A percentile compares a stretch with the other conserved stretches of the same genome.
Conservation (phyloP, 2,329 filamentous ascomycete species). For the Paramyrothecium roridum region DNA sequence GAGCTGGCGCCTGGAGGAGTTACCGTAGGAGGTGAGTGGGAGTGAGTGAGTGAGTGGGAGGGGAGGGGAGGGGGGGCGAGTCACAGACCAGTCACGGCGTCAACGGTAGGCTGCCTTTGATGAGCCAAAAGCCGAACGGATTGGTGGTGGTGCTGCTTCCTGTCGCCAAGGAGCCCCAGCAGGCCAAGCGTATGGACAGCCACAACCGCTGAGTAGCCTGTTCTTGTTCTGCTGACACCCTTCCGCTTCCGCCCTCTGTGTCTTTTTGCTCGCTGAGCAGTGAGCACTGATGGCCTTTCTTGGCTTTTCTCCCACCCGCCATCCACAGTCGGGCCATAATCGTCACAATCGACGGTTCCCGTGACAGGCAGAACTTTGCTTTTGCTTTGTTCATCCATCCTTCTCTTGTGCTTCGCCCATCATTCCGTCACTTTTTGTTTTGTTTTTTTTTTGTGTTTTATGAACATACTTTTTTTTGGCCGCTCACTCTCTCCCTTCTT, state of each 20-base stretch:
- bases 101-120: background rate
- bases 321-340: constrained; percentile 15
- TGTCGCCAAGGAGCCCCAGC: background rate
- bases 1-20: constrained; percentile 7
- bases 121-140: background rate
- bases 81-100: constrained; percentile 1
- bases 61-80: background rate
- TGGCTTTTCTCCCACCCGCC: constrained; percentile 8
- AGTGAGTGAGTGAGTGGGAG: too few relatives aligned
- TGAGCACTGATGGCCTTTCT: too few relatives aligned
- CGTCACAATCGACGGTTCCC: constrained; percentile 19
- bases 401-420: background rate
- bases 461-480: background rate
- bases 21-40: background rate
- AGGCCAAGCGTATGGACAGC: constrained; percentile 3
- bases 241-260: constrained; percentile 1
- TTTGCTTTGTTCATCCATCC: constrained; percentile 3
- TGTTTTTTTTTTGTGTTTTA: background rate
- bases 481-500: background rate
- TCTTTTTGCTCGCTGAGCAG: constrained; percentile 13
- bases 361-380: constrained; percentile 15
- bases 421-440: background rate
- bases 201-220: constrained; percentile 9
- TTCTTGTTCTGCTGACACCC: constrained; percentile 25
- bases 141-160: background rate